Evolutionary conservation across 768 basidiomycete species (phyloP), one percentile per base, ranked within the genome.

Genomic region (Russula lepida): DNA sequence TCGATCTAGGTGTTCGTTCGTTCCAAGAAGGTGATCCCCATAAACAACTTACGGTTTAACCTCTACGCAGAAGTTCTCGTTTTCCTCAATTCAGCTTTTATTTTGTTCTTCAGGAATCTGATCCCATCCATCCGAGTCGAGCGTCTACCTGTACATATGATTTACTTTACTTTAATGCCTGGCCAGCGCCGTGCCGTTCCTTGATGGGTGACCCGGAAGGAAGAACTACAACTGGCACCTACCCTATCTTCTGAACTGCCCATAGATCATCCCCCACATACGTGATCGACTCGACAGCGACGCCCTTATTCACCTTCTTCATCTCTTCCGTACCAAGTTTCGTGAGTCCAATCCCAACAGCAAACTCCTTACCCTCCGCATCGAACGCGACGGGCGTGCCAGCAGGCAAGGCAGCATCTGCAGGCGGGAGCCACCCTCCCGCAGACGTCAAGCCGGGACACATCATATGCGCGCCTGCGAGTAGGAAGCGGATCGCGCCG

Each of bases 401-500:
- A 37, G 84, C 81, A 25, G 84, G 81, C 39, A 98, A 74, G 3
- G 80, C 84, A 19, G 76, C 77, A 41, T 85, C 84, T 15, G 83
- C 74, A 9, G 90, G 83, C 0, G 95, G 95, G 0, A 98, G 82
- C 68, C 82, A 82, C 8, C 95, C 95, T 7, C 95, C 95, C 35
- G 84, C 79, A 37, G 95, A 98, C 28, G 97, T 95, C 57, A 99
- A 77, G 23, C 97, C 97, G 5, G 97, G 97, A 68, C 89, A 94
- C 92, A 95, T 95, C 89, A 95, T 94, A 75, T 88, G 86, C 27
- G 92, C 92, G 17, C 92, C 97, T 12, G 85, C 87, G 49, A 99
- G 84, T 41, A 99, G 81, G 75, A 98, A 99, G 35, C 95, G 90
- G 75, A 99, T 99, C 56, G 97, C 97, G 52, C 97, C 97, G 54